Evolutionary conservation across 225 moss, liverwort and hornwort species (phyloP), one percentile per base, ranked within the genome.

Genomic region (Straminergon stramineum): DNA sequence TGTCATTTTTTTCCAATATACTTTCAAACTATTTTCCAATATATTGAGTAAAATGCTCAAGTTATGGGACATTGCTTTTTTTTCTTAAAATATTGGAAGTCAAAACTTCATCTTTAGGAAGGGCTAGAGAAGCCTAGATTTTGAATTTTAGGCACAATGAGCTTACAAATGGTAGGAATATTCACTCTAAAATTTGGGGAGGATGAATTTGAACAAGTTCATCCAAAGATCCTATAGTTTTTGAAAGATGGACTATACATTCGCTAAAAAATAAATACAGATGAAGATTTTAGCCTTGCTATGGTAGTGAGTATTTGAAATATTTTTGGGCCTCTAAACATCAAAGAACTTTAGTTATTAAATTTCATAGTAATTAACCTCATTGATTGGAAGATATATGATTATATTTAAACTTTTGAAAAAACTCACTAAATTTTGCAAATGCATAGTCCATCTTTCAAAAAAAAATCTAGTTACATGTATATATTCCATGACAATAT

Each of bases 51-150:
- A 45, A 71, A 30, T 11, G 6, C 8, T 45, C 2, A 74, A 45
- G 5, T 74, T 45, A 74, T 17, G 0, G 2, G 5, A 11, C 17
- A 10, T 5, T 4, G 12, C 2, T 0, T 28, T 37, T 3, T 48
- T 28, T 4, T 16, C 6, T 43, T 73, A 2, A 45, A 45, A 74
- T 45, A 6, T 74, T 45, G 10, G 30, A 73, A 73, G 6, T 30
- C 9, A 8, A 71, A 71, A 45, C 15, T 74, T 28, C 17, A 74
- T 3, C 28, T 45, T 17, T 26, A 0, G 1, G 3, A 43, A 48
- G 6, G 18, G 6, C 11, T 45, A 17, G 2, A 45, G 4, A 17
- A 74, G 17, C 4, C 5, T 30, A 24, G 3, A 6, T 45, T 17
- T 48, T 45, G 17, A 74, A 71, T 24, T 43, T 26, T 43, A 26